Conservation (phyloP, 306 rosid genomes). For the Malus fusca region DNA sequence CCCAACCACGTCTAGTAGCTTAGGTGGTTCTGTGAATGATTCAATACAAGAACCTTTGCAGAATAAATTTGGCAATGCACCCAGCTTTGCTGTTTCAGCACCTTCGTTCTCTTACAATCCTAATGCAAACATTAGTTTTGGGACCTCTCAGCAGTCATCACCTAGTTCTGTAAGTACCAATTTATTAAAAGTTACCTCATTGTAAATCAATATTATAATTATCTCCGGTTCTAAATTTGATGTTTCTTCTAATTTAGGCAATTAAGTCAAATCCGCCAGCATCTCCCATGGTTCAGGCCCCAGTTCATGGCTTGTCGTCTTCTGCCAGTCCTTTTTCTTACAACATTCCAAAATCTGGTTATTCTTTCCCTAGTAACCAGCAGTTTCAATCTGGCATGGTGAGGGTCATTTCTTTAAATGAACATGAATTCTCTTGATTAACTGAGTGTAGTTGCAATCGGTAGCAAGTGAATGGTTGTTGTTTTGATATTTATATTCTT, state of each 20-base stretch:
- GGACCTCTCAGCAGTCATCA: constrained; percentile 25
- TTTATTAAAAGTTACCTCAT: not conserved
- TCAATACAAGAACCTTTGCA: constrained; percentile 6
- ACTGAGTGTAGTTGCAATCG: not conserved
- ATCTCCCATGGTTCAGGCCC: constrained; percentile 37
- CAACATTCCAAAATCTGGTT: constrained; percentile 30
- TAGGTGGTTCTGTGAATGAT: not conserved
- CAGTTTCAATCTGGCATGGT: constrained; percentile 34
- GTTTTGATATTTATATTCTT: not conserved
- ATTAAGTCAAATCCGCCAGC: constrained; percentile 18
- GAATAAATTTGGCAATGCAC: constrained; percentile 3
- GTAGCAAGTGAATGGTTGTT: not conserved
- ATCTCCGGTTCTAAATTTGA: not conserved
- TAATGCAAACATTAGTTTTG: not conserved
- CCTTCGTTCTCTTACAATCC: constrained; percentile 4
- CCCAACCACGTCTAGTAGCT: not conserved
- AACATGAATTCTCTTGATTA: not conserved
- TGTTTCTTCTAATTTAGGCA: constrained; percentile 22
- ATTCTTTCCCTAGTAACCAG: constrained; percentile 26
- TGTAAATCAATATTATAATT: not conserved
- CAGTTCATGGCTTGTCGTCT: constrained; percentile 30
- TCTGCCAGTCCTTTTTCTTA: constrained; percentile 37
- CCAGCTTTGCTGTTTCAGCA: constrained; percentile 20
- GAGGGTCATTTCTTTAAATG: constrained; percentile 5
- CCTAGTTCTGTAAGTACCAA: constrained; percentile 32